These are phyloP conservation scores for Dothidotthia symphoricarpi DNA, from an alignment of 2,329 filamentous ascomycete genomes.

Conservation along the genomic window DNA sequence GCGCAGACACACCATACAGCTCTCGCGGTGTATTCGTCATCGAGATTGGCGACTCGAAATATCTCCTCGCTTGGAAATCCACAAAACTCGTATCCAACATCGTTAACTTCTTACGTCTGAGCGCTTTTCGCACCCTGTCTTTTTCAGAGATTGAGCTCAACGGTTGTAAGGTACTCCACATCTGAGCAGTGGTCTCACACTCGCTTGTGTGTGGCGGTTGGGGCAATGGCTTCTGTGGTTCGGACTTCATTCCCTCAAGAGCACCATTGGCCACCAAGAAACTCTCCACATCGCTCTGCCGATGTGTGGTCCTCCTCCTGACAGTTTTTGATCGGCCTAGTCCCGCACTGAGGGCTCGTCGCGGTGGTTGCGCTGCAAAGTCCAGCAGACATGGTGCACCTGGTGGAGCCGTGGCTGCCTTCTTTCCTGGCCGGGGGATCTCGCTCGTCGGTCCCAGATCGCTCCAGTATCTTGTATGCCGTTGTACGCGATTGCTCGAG, in stretches of 20 bases:
- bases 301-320: conserved; percentile 3
- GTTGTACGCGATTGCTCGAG: conserved; percentile 1
- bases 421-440: conserved; percentile 16
- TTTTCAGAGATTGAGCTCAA: conserved; percentile 16
- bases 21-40: conserved; percentile 30
- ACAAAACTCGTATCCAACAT: conserved; percentile 18
- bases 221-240: conserved; percentile 2
- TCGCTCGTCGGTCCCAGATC: conserved; percentile 8
- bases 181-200: neutral
- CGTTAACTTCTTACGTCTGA: conserved; percentile 19
- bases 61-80: conserved; percentile 12
- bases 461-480: conserved; percentile 5
- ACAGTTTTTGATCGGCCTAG: conserved; percentile 5
- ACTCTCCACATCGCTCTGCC: conserved; percentile 5
- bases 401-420: conserved; percentile 22
- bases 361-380: conserved; percentile 18
- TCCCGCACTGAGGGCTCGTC: conserved; percentile 30
- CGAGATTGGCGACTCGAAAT: conserved; percentile 25
- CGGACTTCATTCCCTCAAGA: neutral
- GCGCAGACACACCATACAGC: conserved; percentile 15
- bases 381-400: conserved; percentile 8
- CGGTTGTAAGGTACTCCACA: neutral
- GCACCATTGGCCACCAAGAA: neutral
- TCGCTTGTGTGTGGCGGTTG: neutral
- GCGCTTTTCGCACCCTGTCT: conserved; percentile 19